Evolutionary conservation across 2,329 filamentous ascomycete species (phyloP), one percentile per base, ranked within the genome.

Genomic region (Alternaria infectoria): DNA sequence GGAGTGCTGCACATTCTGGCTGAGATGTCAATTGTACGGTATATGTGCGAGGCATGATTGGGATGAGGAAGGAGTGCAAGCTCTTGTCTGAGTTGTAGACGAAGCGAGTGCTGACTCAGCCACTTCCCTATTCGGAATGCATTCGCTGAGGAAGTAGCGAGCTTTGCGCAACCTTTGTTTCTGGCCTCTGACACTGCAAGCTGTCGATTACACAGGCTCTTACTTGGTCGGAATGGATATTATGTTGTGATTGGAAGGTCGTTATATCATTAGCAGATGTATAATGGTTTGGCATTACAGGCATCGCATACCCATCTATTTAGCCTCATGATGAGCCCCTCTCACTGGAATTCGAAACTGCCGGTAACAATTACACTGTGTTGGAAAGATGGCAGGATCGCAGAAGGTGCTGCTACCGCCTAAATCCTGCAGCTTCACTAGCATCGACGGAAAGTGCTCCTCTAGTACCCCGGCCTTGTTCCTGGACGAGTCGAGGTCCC

Each of bases 81-180:
- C n/a, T 40, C 4, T 11, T 6, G 36, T 40, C 36, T 23, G 49
- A 15, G 28, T 32, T 51, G 49, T 51, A 12, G 49, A n/a, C 40
- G 54, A 56, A 17, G 40, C 54, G 36, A 56, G 54, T 12, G 54
- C 40, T 46, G 25, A 56, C 40, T 56, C 40, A 56, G 54, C n/a
- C 40, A 21, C 54, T 32, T 19, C 54, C 17, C 12, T 21, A 11
- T 40, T n/a, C 6, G 12, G n/a, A 19, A 17, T n/a, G 36, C 4
- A 7, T 10, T 2, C 8, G 12, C 19, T 15, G 12, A 2, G 36
- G 36, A 40, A 17, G 36, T 17, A 40, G n/a, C 36, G n/a, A 19
- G 7, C 28, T 32, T 23, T 13, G 21, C 17, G 7, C 49, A 32
- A 4, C 2, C 26, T 3, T 11, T 28, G 23, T 28, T 28, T 28